Evolutionary conservation across 2,329 filamentous ascomycete species (phyloP), one percentile per base, ranked within the genome.

Genomic region (Ophiostoma novo-ulmi): DNA sequence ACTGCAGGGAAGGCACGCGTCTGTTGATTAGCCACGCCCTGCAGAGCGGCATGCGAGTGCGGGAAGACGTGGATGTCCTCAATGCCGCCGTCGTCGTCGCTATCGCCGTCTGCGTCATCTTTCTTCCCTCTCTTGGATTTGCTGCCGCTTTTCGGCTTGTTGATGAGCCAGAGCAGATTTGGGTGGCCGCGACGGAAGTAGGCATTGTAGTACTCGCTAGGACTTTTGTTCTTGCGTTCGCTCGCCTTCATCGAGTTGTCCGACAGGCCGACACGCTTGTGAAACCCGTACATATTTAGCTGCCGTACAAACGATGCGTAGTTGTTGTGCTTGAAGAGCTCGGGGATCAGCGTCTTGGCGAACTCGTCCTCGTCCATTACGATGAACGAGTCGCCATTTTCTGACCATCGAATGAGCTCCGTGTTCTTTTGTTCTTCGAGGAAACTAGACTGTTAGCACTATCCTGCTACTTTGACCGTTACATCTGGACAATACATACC

Each of bases 251-350:
- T 96, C 0, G 94, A 97, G 78, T 97, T 97, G 80, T 99, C 95
- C 4, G 94, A 97, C 22, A 99, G 85, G 4, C 92, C 92, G 4
- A 95, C 92, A 61, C 92, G 90, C 83, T 99, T 99, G 84, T 99
- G 95, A 77, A 99, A 99, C 73, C 97, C 94, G 79, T 97, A 97
- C 84, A 97, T 97, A 80, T 97, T 97, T 73, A 97, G 85, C 78
- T 97, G 94, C 48, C 94, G 90, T 70, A 97, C 94, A 78, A 97
- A 97, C 74, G 94, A 97, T 66, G 94, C 94, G 80, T 97, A 97
- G 79, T 97, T 97, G 85, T 94, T 97, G 82, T 99, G 95, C 80
- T 99, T 99, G 85, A 99, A 99, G 73, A 98, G 89, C 80, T 98
- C 97, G 0, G 95, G 95, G 35, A 99, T 91, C 75, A 99, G 90